phyloP scores from a whole-genome alignment of 352 stramenopile species.

The Globisporangium spiculum region DNA sequence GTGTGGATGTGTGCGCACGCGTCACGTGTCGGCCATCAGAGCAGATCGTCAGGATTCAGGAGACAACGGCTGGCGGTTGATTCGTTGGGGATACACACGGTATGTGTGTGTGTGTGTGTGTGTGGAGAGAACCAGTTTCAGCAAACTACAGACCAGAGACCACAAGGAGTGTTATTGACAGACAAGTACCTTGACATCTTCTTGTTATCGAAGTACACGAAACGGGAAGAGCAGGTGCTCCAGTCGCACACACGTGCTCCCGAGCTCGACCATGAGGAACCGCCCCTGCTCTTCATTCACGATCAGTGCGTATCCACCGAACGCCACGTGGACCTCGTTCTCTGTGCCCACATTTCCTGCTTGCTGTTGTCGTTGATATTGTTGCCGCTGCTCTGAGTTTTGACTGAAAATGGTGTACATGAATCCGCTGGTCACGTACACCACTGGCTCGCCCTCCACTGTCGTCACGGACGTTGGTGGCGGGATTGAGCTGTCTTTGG shows the following conservation, averaged over 20 bases:
- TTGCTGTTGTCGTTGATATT: not conserved
- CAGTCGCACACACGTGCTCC: constrained; percentile 2
- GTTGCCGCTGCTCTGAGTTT: not conserved
- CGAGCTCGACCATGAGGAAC: constrained; percentile 13
- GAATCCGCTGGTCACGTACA: constrained; percentile 10
- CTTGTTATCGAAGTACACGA: not conserved
- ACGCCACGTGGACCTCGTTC: constrained; percentile 5
- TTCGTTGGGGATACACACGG: too few species aligned
- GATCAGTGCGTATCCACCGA: constrained; percentile 5
- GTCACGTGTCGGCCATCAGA: too few species aligned
- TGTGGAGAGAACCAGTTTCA: not conserved
- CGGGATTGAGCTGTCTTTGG: not conserved
- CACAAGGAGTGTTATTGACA: not conserved
- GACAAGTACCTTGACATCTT: not conserved
- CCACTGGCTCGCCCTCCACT: constrained; percentile 1
- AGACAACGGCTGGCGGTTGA: too few species aligned
- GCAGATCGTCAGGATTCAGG: too few species aligned
- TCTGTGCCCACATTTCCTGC: not conserved
- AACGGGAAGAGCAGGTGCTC: constrained; percentile 12
- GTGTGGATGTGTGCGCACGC: not conserved
- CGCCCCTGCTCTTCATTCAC: constrained; percentile 9
- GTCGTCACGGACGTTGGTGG: not conserved
- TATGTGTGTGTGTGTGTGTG: too few species aligned
- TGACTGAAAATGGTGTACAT: not conserved
- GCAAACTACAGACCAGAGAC: not conserved